Percentiles rank a stretch among this genome's conserved stretches.
phyloP scores from a whole-genome alignment of 495 filamentous ascomycete species.

The Penicillium dipodomyicola region DNA sequence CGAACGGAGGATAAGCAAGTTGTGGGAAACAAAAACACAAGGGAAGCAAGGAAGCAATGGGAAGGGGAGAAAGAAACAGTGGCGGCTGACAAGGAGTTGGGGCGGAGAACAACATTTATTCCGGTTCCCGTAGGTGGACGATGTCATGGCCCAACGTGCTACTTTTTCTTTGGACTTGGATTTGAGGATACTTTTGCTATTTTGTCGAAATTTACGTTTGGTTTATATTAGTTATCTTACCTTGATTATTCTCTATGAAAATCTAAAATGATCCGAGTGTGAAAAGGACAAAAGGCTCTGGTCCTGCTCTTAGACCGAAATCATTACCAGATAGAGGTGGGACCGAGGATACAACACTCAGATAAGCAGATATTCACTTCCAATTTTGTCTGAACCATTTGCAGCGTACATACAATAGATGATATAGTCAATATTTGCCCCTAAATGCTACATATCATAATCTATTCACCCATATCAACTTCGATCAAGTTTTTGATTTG shows the following conservation, averaged over 20 bases:
- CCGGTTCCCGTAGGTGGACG: constrained; percentile 29
- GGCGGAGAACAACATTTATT: constrained; percentile 40
- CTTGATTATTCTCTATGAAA: background rate
- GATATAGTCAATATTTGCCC: background rate
- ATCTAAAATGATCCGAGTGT: background rate
- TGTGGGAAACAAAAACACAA: constrained; percentile 6
- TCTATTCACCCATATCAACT: background rate
- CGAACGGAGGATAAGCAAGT: background rate
- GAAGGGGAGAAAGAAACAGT: constrained; percentile 29
- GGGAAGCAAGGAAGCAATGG: constrained; percentile 27
- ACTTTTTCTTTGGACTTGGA: background rate
- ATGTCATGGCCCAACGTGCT: constrained; percentile 23
- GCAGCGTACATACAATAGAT: background rate
- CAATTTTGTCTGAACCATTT: background rate
- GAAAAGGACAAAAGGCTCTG: background rate
- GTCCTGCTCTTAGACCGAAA: constrained; percentile 2
- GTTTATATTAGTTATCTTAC: background rate
- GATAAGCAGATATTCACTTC: background rate
- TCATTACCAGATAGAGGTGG: constrained; percentile 7
- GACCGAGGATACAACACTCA: background rate
- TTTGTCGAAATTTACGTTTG: too few species aligned
- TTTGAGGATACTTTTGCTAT: background rate
- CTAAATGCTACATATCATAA: background rate
- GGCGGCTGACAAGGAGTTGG: constrained; percentile 44
- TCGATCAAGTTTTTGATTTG: constrained; percentile 3